Base-by-base conservation (phyloP, 192 early-diverging fungal genomes). In the Coemansia sp. region DNA sequence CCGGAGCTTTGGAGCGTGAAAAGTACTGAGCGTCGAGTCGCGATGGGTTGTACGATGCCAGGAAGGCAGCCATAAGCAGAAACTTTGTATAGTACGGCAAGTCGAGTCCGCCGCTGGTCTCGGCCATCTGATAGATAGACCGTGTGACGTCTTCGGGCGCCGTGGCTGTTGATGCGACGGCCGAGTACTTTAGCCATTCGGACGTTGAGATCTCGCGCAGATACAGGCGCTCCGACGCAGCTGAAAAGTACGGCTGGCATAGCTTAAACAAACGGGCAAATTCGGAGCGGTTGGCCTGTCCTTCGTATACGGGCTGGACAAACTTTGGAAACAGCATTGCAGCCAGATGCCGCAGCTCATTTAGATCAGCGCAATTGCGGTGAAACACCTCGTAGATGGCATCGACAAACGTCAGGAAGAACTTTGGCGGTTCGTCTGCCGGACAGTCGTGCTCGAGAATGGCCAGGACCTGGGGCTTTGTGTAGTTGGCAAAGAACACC, bases 21-120 rank as follows among this genome's bases (percentile, higher is more conserved):
- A 98, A 98, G 61, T 92, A 95, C 16, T 92, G 85, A 18, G 88
- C 77, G 72, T 98, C 97, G 35, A 93, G 77, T 14, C 87, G 66
- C 11, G 89, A 81, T 14, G 97, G 95, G 60, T 98, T 98, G 69
- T 96, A 98, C 0, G 93, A 95, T 0, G 95, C 97, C 57, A 98
- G 53, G 66, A 89, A 98, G 4, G 91, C 83, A 0, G 97, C 90
- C 24, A 98, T 88, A 7, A 98, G 74, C 16, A 98, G 81, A 60
- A 91, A 96, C 62, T 94, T 94, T 54, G 94, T 92, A 60, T 89
- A 92, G 72, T 92, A 89, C 0, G 96, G 96, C 22, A 98, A 65
- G 54, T 92, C 88, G 26, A 91, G 77, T 6, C 78, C 82, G 12
- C 82, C 82, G 81, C 59, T 56, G 27, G 47, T 61, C 27, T 76